These are phyloP conservation scores for Nemania abortiva DNA, from an alignment of 2,329 filamentous ascomycete genomes.

Conservation along the genomic window DNA sequence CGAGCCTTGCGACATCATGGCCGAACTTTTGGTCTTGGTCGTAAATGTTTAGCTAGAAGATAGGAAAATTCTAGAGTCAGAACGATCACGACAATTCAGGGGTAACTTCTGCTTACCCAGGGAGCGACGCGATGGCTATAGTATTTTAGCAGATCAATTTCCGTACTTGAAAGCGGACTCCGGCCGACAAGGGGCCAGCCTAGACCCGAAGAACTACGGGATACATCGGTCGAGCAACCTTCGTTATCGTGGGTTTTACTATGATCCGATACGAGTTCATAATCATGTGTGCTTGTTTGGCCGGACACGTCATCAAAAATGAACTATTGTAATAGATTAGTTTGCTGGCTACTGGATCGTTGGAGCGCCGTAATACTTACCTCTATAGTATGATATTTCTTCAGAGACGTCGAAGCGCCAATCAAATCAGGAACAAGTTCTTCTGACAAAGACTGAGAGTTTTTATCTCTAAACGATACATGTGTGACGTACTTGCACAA, in stretches of 20 bases:
- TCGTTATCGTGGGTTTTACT: not conserved
- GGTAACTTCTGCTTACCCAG: conserved; percentile 32
- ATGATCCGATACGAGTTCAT: not conserved
- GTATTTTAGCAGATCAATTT: conserved; percentile 37
- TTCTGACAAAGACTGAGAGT: conserved; percentile 31
- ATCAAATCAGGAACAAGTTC: not conserved
- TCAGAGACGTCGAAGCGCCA: not conserved
- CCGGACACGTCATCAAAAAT: conserved; percentile 1
- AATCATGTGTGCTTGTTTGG: not conserved
- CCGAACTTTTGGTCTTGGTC: conserved; percentile 29
- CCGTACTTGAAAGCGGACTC: conserved; percentile 31
- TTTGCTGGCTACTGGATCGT: not conserved
- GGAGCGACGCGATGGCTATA: conserved; percentile 35
- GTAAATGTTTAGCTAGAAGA: conserved; percentile 34
- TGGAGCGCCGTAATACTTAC: not conserved
- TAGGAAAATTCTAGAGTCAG: not conserved
- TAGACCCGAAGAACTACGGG: not conserved
- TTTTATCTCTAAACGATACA: conserved; percentile 41
- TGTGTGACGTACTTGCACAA: conserved; percentile 39
- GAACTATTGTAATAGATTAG: conserved; percentile 18
- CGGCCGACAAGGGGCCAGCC: conserved; percentile 21
- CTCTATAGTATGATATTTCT: conserved; percentile 24
- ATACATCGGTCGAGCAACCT: not conserved
- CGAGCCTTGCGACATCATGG: conserved; percentile 18
- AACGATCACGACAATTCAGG: not conserved